phyloP scores from a whole-genome alignment of 202 grass and related monocot species.

The Bolboschoenoplectus hybrid region DNA sequence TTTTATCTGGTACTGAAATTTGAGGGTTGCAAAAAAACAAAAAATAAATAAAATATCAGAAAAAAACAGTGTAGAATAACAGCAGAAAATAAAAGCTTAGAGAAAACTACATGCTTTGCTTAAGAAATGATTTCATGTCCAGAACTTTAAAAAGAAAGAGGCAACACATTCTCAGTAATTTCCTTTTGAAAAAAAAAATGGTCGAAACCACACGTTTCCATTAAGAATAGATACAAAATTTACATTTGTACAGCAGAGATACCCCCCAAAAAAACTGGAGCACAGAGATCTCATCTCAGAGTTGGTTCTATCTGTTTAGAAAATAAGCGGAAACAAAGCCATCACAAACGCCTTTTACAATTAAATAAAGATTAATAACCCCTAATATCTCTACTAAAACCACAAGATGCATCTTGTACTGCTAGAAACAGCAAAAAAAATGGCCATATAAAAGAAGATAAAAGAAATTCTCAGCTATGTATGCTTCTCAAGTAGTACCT shows the following conservation, averaged over 20 bases:
- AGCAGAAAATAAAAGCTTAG: neutral
- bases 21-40: neutral
- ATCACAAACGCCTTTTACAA: neutral
- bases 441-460: neutral
- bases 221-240: neutral
- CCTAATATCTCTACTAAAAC: neutral
- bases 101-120: neutral
- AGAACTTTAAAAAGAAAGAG: neutral
- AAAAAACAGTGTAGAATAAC: too few relatives aligned
- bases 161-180: neutral
- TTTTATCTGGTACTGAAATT: neutral
- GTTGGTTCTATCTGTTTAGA: too few relatives aligned
- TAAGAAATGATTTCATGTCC: neutral
- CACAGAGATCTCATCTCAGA: neutral
- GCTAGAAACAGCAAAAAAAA: neutral
- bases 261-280: neutral
- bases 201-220: neutral
- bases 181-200: neutral
- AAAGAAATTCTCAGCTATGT: neutral
- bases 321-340: neutral
- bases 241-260: slow-evolving; percentile 8
- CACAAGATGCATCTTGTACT: neutral
- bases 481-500: neutral
- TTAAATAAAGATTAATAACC: neutral
- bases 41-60: too few relatives aligned